Conservation (phyloP, 768 basidiomycete genomes). For the Calocera viscosa region DNA sequence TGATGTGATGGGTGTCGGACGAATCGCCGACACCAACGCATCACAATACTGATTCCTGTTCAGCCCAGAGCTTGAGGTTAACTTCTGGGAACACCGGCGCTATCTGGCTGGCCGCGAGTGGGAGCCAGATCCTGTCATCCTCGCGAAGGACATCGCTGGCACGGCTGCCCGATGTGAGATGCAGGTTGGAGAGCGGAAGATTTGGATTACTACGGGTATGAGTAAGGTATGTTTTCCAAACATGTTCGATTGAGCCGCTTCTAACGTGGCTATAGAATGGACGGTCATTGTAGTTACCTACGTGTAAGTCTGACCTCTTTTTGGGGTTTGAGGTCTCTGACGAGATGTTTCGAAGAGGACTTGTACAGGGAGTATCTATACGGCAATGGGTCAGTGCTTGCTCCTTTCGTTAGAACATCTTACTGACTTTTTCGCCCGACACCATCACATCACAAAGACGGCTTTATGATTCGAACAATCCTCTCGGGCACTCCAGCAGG, state of each 20-base stretch:
- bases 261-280: not conserved
- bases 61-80: not conserved
- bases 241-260: not conserved
- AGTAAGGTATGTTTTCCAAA: not conserved
- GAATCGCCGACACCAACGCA: no score
- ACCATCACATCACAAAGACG: not conserved
- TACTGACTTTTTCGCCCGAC: not conserved
- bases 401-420: not conserved
- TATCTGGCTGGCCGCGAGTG: not conserved
- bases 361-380: not conserved
- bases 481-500: not conserved
- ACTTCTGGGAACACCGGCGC: not conserved
- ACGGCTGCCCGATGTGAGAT: not conserved
- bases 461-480: not conserved
- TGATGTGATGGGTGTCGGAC: not conserved
- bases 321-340: not conserved
- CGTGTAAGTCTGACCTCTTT: not conserved
- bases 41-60: no score
- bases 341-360: not conserved
- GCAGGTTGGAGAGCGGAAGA: not conserved
- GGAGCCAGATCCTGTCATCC: not conserved
- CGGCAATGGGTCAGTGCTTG: not conserved
- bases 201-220: slow-evolving; percentile 3
- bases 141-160: not conserved
- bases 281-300: not conserved